Conservation (phyloP, 352 stramenopile species). For the Blastocystis sp. region DNA sequence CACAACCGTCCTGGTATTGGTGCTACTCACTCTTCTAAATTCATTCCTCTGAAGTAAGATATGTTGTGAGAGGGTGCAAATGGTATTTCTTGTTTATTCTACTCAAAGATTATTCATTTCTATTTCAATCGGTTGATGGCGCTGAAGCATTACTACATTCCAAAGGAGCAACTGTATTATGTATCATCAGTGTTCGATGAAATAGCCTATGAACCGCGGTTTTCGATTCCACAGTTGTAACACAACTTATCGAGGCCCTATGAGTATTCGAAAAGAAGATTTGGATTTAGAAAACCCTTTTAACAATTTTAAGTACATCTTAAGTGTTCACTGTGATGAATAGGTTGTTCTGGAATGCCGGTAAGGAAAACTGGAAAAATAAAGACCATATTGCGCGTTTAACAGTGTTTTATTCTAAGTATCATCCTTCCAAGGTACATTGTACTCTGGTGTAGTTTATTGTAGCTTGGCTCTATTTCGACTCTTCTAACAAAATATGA, state of each 20-base stretch:
- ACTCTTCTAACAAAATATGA: constrained; percentile 2
- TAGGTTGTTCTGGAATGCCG: constrained; percentile 33
- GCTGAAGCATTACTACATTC: too few species aligned
- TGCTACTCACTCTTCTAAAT: constrained; percentile 79
- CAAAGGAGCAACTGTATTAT: too few species aligned
- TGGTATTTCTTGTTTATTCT: neutral
- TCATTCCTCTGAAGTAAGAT: constrained; percentile 89
- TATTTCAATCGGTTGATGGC: too few species aligned
- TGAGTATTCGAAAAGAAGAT: constrained; percentile 57
- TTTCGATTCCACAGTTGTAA: too few species aligned
- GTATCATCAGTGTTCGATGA: too few species aligned
- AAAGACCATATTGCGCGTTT: constrained; percentile 42
- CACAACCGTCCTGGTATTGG: constrained; percentile 97
- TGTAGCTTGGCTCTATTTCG: neutral
- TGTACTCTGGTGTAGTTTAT: neutral
- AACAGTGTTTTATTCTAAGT: constrained; percentile 14
- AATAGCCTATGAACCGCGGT: too few species aligned
- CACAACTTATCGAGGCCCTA: neutral
- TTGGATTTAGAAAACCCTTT: constrained; percentile 42
- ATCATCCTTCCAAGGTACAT: constrained; percentile 27
- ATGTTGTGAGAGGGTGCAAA: neutral
- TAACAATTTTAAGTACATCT: constrained; percentile 19
- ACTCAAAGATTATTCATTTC: too few species aligned
- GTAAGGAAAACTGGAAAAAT: constrained; percentile 37
- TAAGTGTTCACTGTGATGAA: neutral